These are phyloP conservation scores for Lavandula angustifolia DNA, from an alignment of 257 asterid genomes.

Conservation along the genomic window DNA sequence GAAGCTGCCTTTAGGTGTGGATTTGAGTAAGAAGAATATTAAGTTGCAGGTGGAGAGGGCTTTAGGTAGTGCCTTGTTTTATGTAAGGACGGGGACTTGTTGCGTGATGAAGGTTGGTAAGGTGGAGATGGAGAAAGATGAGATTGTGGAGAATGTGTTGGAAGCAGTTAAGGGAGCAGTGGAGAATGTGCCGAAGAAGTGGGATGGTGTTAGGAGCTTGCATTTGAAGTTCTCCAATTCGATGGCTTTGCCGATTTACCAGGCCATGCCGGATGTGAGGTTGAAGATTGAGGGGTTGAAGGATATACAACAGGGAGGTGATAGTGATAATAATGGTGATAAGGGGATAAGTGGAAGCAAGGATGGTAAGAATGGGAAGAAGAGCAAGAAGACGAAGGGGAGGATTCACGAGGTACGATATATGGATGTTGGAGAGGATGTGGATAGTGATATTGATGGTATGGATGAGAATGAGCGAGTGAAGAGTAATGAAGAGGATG, in stretches of 20 bases:
- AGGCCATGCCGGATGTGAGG: slow-evolving; percentile 78
- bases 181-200: slow-evolving; percentile 59
- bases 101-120: slow-evolving; percentile 79
- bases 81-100: slow-evolving; percentile 76
- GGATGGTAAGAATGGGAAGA: slow-evolving; percentile 36
- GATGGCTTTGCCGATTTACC: slow-evolving; percentile 76
- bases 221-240: slow-evolving; percentile 76
- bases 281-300: slow-evolving; percentile 63
- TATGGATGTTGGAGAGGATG: slow-evolving; percentile 73
- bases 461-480: too few species aligned
- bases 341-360: slow-evolving; percentile 3
- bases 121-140: slow-evolving; percentile 60
- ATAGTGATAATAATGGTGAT: slow-evolving; percentile 39
- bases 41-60: slow-evolving; percentile 70
- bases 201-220: slow-evolving; percentile 92
- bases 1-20: slow-evolving; percentile 87
- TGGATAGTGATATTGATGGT: slow-evolving; percentile 39
- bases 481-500: too few species aligned
- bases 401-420: slow-evolving; percentile 78
- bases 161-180: slow-evolving; percentile 55
- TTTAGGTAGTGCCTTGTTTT: slow-evolving; percentile 58
- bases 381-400: slow-evolving; percentile 66
- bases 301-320: slow-evolving; percentile 29
- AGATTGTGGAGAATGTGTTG: slow-evolving; percentile 63
- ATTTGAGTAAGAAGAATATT: slow-evolving; percentile 62